Conservation (phyloP, 2,329 filamentous ascomycete genomes). For the Talaromyces sp. region DNA sequence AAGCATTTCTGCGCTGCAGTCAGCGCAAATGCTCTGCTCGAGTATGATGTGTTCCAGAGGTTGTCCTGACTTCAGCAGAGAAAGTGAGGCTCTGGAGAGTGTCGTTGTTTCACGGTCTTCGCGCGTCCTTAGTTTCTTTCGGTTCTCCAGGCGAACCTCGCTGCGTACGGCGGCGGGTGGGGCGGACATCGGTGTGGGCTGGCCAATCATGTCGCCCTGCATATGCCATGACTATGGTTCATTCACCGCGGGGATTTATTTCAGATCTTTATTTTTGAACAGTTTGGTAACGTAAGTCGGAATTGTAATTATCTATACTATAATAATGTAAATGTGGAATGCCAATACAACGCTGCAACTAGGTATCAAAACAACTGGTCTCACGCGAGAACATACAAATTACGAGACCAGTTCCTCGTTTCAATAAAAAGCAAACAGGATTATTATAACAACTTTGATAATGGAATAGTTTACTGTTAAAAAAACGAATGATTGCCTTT, state of each 20-base stretch:
- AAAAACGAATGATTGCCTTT: too few species aligned
- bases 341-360: constrained; percentile 13
- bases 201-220: not conserved
- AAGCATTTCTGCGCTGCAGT: not conserved
- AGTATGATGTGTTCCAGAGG: not conserved
- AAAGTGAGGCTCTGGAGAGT: not conserved
- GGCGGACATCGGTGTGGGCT: not conserved
- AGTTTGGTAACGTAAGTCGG: not conserved
- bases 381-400: not conserved
- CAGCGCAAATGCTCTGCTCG: not conserved
- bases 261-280: not conserved
- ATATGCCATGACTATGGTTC: not conserved
- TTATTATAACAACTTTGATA: not conserved
- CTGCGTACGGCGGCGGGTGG: not conserved
- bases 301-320: not conserved
- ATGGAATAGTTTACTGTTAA: too few species aligned
- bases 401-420: constrained; percentile 1
- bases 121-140: not conserved
- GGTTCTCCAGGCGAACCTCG: not conserved
- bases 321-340: not conserved
- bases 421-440: not conserved
- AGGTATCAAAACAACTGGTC: constrained; percentile 16
- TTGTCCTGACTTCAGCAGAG: not conserved
- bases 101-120: not conserved
- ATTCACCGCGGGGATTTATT: not conserved